These are phyloP conservation scores for Trichosporon sp. DNA, from an alignment of 1,284 basidiomycete species.

Conservation along the genomic window DNA sequence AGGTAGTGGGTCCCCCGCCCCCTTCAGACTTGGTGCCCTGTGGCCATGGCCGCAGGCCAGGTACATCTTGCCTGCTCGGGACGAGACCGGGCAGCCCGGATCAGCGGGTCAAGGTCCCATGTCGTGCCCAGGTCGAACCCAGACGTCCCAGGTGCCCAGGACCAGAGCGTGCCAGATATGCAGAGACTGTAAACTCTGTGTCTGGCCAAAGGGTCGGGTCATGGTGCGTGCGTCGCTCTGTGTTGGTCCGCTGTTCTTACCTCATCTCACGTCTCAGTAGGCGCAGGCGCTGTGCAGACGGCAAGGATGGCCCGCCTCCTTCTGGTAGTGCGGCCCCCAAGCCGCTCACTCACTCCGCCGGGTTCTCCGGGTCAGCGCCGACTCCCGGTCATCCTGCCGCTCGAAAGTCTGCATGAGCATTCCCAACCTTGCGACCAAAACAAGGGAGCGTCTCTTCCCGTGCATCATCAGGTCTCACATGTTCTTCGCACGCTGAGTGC, in stretches of 20 bases:
- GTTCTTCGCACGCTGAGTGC: constrained; percentile 6
- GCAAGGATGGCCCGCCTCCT: not conserved
- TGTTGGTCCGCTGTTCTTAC: not conserved
- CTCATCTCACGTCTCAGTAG: too few species aligned
- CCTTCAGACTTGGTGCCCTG: not conserved
- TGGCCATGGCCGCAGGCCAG: too few species aligned
- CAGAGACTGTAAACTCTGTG: not conserved
- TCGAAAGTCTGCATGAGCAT: not conserved
- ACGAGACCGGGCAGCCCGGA: constrained; percentile 5
- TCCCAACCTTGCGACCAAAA: constrained; percentile 11
- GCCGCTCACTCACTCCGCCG: not conserved
- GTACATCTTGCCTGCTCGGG: not conserved
- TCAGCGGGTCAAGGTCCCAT: not conserved
- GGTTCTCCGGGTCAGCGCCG: not conserved
- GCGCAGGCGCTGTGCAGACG: not conserved
- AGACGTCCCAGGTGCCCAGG: not conserved
- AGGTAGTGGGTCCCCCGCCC: not conserved
- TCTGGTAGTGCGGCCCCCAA: not conserved
- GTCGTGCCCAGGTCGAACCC: not conserved
- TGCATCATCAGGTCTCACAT: constrained; percentile 5
- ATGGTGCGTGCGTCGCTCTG: not conserved
- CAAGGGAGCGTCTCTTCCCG: constrained; percentile 9
- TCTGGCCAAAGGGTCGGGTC: not conserved
- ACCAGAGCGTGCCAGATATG: not conserved
- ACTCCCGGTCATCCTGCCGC: not conserved